Conservation (phyloP, 805 yeast species). For the Ogataea pilisensis region DNA sequence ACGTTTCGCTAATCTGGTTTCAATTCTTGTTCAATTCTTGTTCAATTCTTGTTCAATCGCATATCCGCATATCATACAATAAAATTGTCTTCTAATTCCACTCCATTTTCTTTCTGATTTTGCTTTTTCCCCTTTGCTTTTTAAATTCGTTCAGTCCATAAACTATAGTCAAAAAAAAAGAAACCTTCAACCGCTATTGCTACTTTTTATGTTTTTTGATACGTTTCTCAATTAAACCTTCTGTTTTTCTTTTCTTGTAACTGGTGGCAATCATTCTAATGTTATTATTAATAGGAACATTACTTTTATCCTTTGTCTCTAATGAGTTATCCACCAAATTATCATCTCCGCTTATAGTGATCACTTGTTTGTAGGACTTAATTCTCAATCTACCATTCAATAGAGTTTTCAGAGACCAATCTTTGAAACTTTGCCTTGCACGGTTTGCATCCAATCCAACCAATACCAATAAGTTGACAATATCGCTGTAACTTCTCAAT, state of each 20-base stretch:
- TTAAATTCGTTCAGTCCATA: too few species aligned
- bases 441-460: conserved; percentile 68
- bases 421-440: conserved; percentile 55
- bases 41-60: neutral
- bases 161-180: too few species aligned
- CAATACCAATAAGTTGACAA: conserved; percentile 57
- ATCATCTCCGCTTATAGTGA: conserved; percentile 50
- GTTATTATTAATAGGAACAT: conserved; percentile 8
- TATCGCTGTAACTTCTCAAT: conserved; percentile 65
- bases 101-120: too few species aligned
- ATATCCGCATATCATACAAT: neutral
- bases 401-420: conserved; percentile 59
- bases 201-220: conserved; percentile 12
- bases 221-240: conserved; percentile 16
- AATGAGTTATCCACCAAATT: conserved; percentile 24
- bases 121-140: too few species aligned
- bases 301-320: conserved; percentile 17
- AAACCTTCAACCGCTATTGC: too few species aligned
- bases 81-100: too few species aligned
- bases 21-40: too few species aligned
- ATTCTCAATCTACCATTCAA: conserved; percentile 71
- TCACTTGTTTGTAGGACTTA: conserved; percentile 74
- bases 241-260: conserved; percentile 19
- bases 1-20: too few species aligned
- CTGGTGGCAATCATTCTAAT: conserved; percentile 14